Base-by-base conservation (phyloP, 805 yeast species). In the Lipomyces yamanashiensis region DNA sequence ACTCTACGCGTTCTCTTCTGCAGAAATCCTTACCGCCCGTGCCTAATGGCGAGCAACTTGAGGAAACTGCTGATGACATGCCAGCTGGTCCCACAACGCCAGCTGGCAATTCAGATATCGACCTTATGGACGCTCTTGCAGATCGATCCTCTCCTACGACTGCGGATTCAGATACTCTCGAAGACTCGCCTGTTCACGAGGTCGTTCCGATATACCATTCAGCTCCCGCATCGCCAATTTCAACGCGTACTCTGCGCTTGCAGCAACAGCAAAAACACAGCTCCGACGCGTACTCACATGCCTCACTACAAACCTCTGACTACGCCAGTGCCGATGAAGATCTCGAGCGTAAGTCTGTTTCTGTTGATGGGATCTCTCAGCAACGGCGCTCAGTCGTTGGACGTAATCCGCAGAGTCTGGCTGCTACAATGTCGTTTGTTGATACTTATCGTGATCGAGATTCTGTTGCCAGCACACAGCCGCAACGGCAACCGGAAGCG, bases 261-360 rank as follows among this genome's bases (percentile, higher is more conserved):
- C 34, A 19, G 9, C 50, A 19, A 2, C 50, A 23, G 34, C 10
- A 4, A 4, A 19, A 28, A 5, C 28, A 45, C 9, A 40, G 13
- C 39, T 53, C 57, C 15, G 15, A 13, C 23, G 36, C 57, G 7
- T 40, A 40, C 13, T 53, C 57, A 6, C 50, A 45, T 19, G 48
- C 48, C n/a, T 53, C 57, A 8, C 41, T 54, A 5, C 51, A 43
- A 10, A 19, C 43, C 17, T 56, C 60, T 6, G 60, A 56, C 7
- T 56, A 56, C 39, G 60, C 60, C 15, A 56, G 60, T 41, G 60
- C 60, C 12, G 54, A 56, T 36, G 60, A 56, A 44, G 50, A 45
- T 33, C 13, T 36, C 17, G 57, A 53, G 13, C 48, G 21, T 33
- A 49, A 52, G 19, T 10, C 47, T 13, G 21, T 43, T 2, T 43